Percentiles rank a stretch among this genome's conserved stretches.
Evolutionary conservation across 495 filamentous ascomycete genomes (phyloP).

Genomic region (Penicillium argentinense): DNA sequence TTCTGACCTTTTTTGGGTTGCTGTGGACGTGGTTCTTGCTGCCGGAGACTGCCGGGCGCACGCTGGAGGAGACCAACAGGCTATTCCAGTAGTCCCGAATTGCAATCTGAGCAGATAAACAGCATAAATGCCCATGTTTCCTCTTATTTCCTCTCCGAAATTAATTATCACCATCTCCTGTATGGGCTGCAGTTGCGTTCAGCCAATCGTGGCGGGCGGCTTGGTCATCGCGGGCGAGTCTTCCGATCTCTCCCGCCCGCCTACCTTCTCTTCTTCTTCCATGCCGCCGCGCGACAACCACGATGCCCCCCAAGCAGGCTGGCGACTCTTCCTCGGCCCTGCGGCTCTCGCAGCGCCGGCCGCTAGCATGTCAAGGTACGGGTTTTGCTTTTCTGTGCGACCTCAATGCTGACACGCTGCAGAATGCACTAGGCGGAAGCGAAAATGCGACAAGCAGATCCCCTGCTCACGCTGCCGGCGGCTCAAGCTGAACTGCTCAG

Average conservation of each 20-base stretch:
- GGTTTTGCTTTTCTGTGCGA: neutral
- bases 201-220: neutral
- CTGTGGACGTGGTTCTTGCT: slow-evolving; percentile 1
- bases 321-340: slow-evolving; percentile 5
- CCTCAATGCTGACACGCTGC: slow-evolving; percentile 5
- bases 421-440: slow-evolving; percentile 35
- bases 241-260: slow-evolving; percentile 12
- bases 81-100: slow-evolving; percentile 1
- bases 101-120: too few relatives aligned
- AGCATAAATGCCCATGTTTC: too few relatives aligned
- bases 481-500: slow-evolving; percentile 28
- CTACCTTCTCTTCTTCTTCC: neutral
- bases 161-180: too few relatives aligned
- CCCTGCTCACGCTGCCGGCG: slow-evolving; percentile 32
- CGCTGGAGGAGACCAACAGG: neutral
- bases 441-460: slow-evolving; percentile 34
- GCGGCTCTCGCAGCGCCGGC: slow-evolving; percentile 33
- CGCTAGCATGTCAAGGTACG: slow-evolving; percentile 34
- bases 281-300: neutral
- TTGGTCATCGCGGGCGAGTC: neutral
- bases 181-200: too few relatives aligned
- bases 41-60: neutral
- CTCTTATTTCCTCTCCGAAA: too few relatives aligned
- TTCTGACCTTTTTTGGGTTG: slow-evolving; percentile 48
- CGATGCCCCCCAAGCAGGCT: neutral